Evolutionary conservation across 106 monocot genomes (phyloP).

Genomic region (Phalaenopsis aphrodite): DNA sequence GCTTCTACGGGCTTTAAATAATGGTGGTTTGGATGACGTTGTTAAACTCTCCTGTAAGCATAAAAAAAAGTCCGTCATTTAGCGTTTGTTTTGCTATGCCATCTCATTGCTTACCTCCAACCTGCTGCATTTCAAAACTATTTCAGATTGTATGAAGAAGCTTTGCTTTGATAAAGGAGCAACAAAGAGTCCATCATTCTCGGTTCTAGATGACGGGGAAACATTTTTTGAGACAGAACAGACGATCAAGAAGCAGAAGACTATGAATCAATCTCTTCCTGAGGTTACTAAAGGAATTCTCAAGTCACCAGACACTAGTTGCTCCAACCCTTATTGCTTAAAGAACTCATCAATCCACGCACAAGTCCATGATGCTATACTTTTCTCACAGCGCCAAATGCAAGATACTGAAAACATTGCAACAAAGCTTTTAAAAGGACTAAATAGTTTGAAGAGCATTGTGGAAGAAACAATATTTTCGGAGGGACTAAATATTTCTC

Average conservation of each 20-base stretch:
- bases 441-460: conserved; percentile 58
- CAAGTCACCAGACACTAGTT: conserved; percentile 23
- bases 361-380: conserved; percentile 54
- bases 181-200: conserved; percentile 8
- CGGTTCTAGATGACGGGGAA: conserved; percentile 8
- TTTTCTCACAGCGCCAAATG: conserved; percentile 78
- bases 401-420: conserved; percentile 54
- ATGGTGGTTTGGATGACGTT: conserved; percentile 26
- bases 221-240: not conserved
- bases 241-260: conserved; percentile 26
- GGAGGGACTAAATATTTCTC: conserved; percentile 17
- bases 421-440: conserved; percentile 47
- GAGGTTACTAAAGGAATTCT: conserved; percentile 45
- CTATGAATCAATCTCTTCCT: conserved; percentile 5
- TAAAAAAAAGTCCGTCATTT: not conserved
- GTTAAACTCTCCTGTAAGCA: conserved; percentile 37
- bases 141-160: conserved; percentile 33
- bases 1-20: conserved; percentile 41
- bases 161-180: conserved; percentile 12
- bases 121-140: not conserved
- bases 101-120: not conserved
- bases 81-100: not conserved
- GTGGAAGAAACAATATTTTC: conserved; percentile 33
- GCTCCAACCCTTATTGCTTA: conserved; percentile 20
- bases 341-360: conserved; percentile 24